These are phyloP conservation scores for Russula vinacea DNA, from an alignment of 768 basidiomycete species.

Conservation along the genomic window DNA sequence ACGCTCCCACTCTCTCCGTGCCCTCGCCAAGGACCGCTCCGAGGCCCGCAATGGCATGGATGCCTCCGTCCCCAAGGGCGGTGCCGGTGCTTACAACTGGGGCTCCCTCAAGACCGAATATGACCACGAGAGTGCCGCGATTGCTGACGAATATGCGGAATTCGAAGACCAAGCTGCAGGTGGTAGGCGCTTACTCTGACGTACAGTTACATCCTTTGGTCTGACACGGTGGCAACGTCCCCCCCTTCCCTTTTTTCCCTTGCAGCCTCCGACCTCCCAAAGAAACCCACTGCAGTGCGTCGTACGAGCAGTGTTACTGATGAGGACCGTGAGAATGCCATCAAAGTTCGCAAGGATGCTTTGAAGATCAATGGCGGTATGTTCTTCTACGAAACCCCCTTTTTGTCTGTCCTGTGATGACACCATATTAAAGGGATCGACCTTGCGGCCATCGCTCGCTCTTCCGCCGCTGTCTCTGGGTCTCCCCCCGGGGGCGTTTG, in stretches of 20 bases:
- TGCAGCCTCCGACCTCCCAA: slow-evolving; percentile 1
- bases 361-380: slow-evolving; percentile 53
- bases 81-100: slow-evolving; percentile 85
- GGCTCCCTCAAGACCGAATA: slow-evolving; percentile 63
- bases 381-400: not conserved
- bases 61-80: slow-evolving; percentile 69
- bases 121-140: slow-evolving; percentile 52
- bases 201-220: slow-evolving; percentile 20
- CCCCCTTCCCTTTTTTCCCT: not conserved
- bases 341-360: slow-evolving; percentile 68
- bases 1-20: slow-evolving; percentile 67
- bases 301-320: slow-evolving; percentile 48
- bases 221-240: slow-evolving; percentile 12
- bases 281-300: slow-evolving; percentile 19
- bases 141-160: slow-evolving; percentile 55
- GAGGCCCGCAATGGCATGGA: slow-evolving; percentile 74
- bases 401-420: not conserved
- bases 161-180: slow-evolving; percentile 38
- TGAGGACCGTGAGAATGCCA: slow-evolving; percentile 63
- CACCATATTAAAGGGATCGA: slow-evolving; percentile 42
- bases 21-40: slow-evolving; percentile 72
- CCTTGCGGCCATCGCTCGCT: slow-evolving; percentile 77
- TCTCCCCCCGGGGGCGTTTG: slow-evolving; percentile 42
- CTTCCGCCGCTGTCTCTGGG: slow-evolving; percentile 65
- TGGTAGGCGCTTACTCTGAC: slow-evolving; percentile 27